Conservation (phyloP, 2,329 filamentous ascomycete species). For the Boeremia lycopersici region DNA sequence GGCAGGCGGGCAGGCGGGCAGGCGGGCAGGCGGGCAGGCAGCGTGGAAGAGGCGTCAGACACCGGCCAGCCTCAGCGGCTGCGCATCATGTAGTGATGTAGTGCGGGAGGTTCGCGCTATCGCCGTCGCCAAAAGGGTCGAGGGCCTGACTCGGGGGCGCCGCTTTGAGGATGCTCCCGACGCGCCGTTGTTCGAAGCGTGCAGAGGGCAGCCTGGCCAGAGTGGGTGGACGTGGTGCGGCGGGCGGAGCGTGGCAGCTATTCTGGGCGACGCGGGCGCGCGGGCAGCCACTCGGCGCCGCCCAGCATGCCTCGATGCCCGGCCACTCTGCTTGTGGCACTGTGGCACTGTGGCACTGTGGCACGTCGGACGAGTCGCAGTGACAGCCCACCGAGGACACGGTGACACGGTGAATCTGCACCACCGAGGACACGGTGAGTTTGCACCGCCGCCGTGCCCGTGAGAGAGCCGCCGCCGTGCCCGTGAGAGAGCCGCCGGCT, state of each 20-base stretch:
- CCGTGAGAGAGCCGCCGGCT: background rate
- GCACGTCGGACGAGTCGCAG: conserved; percentile 1
- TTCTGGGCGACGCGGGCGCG: too few relatives aligned
- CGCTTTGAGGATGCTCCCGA: conserved; percentile 5
- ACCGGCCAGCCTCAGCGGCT: conserved; percentile 10
- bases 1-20: background rate
- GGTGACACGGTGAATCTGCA: too few relatives aligned
- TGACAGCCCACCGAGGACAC: too few relatives aligned
- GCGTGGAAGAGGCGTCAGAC: conserved; percentile 3
- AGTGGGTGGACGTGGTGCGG: conserved; percentile 12
- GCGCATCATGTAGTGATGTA: conserved; percentile 9
- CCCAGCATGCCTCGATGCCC: too few relatives aligned
- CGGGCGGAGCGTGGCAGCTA: conserved; percentile 1
- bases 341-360: background rate
- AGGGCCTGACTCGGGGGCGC: conserved; percentile 8
- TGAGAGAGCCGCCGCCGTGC: background rate
- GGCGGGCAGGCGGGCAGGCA: background rate
- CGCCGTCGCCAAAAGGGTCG: conserved; percentile 5
- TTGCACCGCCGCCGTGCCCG: too few relatives aligned
- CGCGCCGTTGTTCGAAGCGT: conserved; percentile 14
- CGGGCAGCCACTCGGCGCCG: conserved; percentile 8
- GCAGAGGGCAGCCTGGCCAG: conserved; percentile 2
- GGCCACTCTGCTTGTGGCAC: background rate
- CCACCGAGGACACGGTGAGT: too few relatives aligned
- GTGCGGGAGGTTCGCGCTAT: conserved; percentile 11